These are phyloP conservation scores for Evernia prunastri DNA, from an alignment of 495 filamentous ascomycete genomes.

Conservation along the genomic window DNA sequence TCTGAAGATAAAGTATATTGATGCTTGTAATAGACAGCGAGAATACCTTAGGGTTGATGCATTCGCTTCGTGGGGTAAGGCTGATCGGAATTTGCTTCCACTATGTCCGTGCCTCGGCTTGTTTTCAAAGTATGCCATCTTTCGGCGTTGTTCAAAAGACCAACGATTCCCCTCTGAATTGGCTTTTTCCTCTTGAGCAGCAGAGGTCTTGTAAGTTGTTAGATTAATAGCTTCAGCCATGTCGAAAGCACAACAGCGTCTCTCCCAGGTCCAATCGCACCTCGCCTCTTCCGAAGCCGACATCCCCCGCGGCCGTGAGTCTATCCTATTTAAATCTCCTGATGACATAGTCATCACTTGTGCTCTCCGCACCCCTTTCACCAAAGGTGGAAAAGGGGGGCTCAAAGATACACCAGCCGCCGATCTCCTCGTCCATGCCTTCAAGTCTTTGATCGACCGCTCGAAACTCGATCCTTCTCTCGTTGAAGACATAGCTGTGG, in stretches of 20 bases:
- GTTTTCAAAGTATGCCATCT: background rate
- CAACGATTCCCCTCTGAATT: background rate
- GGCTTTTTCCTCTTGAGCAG: background rate
- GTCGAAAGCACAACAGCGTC: constrained; percentile 50
- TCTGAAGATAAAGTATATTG: background rate
- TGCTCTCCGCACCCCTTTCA: constrained; percentile 85
- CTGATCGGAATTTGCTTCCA: background rate
- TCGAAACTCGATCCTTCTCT: constrained; percentile 76
- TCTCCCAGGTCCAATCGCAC: constrained; percentile 59
- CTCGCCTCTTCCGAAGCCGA: constrained; percentile 39
- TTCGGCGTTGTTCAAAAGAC: background rate
- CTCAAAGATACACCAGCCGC: constrained; percentile 90
- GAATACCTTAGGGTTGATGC: too few relatives aligned
- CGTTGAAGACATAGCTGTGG: constrained; percentile 90
- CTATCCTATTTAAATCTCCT: constrained; percentile 55
- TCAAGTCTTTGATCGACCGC: constrained; percentile 72
- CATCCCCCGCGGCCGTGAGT: constrained; percentile 42
- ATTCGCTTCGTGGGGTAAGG: too few relatives aligned
- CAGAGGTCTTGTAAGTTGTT: background rate
- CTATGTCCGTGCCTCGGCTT: constrained; percentile 6
- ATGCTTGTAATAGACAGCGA: background rate
- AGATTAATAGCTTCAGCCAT: background rate
- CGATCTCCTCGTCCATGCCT: constrained; percentile 79
- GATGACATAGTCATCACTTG: constrained; percentile 87
- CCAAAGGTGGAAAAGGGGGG: constrained; percentile 83